A percentile compares a stretch with the other conserved stretches of the same genome.
Evolutionary conservation across 495 filamentous ascomycete genomes (phyloP).

Genomic region (Lasiosphaeris hirsuta): DNA sequence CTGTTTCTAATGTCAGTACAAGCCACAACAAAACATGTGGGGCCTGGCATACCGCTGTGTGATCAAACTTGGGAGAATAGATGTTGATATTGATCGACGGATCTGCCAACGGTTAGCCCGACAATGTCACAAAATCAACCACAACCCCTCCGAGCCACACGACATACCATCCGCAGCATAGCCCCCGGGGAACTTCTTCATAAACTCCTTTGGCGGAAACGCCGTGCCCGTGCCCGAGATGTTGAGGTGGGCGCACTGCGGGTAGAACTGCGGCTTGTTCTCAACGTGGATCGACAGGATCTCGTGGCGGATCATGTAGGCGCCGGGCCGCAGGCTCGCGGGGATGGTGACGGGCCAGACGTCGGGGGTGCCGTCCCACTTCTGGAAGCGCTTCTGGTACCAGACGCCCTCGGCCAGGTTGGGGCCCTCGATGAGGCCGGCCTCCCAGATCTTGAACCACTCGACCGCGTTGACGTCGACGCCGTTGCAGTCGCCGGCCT

Average conservation of each 20-base stretch:
- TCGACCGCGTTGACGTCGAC: conserved; percentile 37
- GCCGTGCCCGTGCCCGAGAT: conserved; percentile 42
- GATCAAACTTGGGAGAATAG: conserved; percentile 36
- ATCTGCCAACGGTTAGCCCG: conserved; percentile 32
- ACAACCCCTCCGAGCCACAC: background rate
- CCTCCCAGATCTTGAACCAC: conserved; percentile 56
- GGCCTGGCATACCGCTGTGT: conserved; percentile 30
- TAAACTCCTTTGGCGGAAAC: conserved; percentile 38
- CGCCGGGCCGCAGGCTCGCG: conserved; percentile 40
- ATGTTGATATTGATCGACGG: conserved; percentile 51
- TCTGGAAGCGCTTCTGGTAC: conserved; percentile 50
- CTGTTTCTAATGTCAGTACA: conserved; percentile 24
- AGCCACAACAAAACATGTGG: background rate
- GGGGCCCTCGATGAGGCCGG: conserved; percentile 42
- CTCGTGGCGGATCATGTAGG: conserved; percentile 55
- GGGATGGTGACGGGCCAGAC: conserved; percentile 52
- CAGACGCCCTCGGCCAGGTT: conserved; percentile 49
- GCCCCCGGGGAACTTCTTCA: conserved; percentile 49
- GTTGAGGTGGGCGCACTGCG: conserved; percentile 53
- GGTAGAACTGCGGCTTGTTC: conserved; percentile 54
- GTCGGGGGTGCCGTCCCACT: conserved; percentile 41
- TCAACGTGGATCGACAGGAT: conserved; percentile 52
- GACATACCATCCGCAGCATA: conserved; percentile 44
- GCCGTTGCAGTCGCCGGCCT: conserved; percentile 32
- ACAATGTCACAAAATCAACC: too few species aligned